A percentile compares a stretch with the other conserved stretches of the same genome.
Conservation (phyloP, 2,329 filamentous ascomycete species). For the Aspergillus piperis region DNA sequence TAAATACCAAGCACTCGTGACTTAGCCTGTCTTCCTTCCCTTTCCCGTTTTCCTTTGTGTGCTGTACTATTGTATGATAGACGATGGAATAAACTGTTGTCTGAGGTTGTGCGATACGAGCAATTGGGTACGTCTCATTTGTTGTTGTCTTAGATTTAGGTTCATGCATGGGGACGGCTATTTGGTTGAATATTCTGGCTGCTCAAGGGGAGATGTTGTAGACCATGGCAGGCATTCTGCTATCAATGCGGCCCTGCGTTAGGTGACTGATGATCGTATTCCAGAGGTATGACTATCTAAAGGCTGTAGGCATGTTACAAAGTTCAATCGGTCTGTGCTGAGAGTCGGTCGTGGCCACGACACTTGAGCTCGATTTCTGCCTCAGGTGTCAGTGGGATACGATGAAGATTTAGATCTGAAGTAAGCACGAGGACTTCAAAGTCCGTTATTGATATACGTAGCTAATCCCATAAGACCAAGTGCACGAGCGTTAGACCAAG, state of each 20-base stretch:
- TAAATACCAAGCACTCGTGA: conserved; percentile 29
- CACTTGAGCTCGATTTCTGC: no score
- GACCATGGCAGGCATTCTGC: neutral
- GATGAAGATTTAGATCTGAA: no score
- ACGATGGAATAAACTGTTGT: conserved; percentile 51
- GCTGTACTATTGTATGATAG: conserved; percentile 50
- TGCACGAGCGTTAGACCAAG: no score
- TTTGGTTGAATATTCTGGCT: neutral
- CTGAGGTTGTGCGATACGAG: conserved; percentile 29
- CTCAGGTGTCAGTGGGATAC: no score
- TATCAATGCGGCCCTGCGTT: neutral
- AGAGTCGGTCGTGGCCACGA: no score
- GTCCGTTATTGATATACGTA: no score
- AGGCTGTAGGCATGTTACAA: no score
- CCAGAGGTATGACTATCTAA: neutral
- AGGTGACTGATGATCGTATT: neutral
- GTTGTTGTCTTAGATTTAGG: neutral
- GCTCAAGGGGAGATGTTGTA: neutral
- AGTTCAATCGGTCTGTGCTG: no score
- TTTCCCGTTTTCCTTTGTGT: conserved; percentile 34
- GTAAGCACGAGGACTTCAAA: no score
- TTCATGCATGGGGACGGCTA: neutral
- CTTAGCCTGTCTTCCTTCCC: conserved; percentile 33
- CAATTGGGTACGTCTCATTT: conserved; percentile 17
- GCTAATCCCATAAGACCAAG: no score